Percentiles rank a stretch among this genome's conserved stretches.
These are phyloP conservation scores for Candida sanyaensis DNA, from an alignment of 1,139 yeast genomes.

Conservation along the genomic window DNA sequence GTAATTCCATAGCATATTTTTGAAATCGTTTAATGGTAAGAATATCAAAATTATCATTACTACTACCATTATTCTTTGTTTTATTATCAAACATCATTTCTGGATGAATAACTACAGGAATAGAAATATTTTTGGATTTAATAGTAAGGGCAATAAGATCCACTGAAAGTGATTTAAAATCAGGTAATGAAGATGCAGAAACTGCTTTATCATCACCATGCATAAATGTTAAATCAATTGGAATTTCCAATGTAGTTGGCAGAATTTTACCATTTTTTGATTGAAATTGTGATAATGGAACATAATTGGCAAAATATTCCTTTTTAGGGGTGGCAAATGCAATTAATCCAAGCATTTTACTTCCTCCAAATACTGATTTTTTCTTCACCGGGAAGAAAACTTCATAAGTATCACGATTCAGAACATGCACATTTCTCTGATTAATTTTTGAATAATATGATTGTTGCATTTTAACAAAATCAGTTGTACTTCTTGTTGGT, in stretches of 20 bases:
- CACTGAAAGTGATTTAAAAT: conserved; percentile 30
- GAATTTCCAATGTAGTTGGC: conserved; percentile 23
- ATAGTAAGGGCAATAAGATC: conserved; percentile 34
- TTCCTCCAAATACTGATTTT: conserved; percentile 31
- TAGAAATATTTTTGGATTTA: conserved; percentile 34
- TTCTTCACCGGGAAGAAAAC: conserved; percentile 34
- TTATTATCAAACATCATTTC: conserved; percentile 40
- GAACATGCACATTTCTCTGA: conserved; percentile 8
- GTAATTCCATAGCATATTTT: conserved; percentile 31
- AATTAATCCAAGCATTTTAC: conserved; percentile 34
- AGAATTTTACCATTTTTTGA: conserved; percentile 7
- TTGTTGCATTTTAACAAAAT: conserved; percentile 32
- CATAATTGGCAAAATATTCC: conserved; percentile 27
- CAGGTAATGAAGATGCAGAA: conserved; percentile 23
- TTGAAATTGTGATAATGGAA: conserved; percentile 14
- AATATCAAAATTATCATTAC: conserved; percentile 33
- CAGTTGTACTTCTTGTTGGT: conserved; percentile 24
- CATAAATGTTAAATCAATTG: conserved; percentile 28
- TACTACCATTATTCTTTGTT: conserved; percentile 16
- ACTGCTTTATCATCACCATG: conserved; percentile 19
- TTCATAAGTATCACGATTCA: conserved; percentile 23
- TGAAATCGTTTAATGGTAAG: conserved; percentile 34
- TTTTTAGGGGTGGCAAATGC: conserved; percentile 34
- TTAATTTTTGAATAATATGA: conserved; percentile 27
- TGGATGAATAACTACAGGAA: conserved; percentile 38